Conservation (phyloP, 2,329 filamentous ascomycete species). For the Colletotrichum euphorbiae region DNA sequence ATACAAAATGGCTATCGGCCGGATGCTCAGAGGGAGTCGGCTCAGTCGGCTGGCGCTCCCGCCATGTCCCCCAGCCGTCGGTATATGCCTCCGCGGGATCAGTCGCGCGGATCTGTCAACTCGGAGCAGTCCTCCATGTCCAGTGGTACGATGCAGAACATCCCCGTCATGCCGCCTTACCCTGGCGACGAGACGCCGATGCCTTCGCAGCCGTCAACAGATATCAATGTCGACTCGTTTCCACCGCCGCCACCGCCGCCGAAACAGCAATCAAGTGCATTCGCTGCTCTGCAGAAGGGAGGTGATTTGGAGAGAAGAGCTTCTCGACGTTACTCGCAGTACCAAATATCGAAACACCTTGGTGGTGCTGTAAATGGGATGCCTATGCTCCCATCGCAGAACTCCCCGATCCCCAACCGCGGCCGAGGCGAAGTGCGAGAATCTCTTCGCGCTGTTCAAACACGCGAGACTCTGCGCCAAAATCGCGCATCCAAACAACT, state of each 20-base stretch:
- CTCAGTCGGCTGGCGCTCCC: constrained; percentile 34
- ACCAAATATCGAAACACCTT: constrained; percentile 95
- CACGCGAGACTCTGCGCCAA: constrained; percentile 62
- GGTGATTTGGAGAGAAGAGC: constrained; percentile 93
- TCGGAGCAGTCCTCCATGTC: constrained; percentile 76
- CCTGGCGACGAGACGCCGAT: constrained; percentile 65
- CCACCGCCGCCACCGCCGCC: constrained; percentile 76
- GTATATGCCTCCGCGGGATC: constrained; percentile 60
- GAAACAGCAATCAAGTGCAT: constrained; percentile 87
- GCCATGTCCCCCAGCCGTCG: constrained; percentile 61
- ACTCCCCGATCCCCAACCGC: constrained; percentile 85
- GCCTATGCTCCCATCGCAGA: constrained; percentile 86
- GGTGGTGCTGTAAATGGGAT: constrained; percentile 85
- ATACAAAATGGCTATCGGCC: constrained; percentile 64
- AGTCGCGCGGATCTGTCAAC: constrained; percentile 61
- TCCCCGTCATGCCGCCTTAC: constrained; percentile 80
- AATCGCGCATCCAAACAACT: constrained; percentile 59
- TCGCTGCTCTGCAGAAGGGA: constrained; percentile 90
- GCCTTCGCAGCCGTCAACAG: constrained; percentile 49
- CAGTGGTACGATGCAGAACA: constrained; percentile 80
- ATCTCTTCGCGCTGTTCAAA: constrained; percentile 78
- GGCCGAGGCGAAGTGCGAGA: constrained; percentile 83
- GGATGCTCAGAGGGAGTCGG: constrained; percentile 44
- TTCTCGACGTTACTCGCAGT: constrained; percentile 92
- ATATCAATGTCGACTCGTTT: constrained; percentile 72